Percentiles rank a stretch among this genome's conserved stretches.
Evolutionary conservation across 1,284 basidiomycete species (phyloP).

Genomic region (Trametes polyzona): DNA sequence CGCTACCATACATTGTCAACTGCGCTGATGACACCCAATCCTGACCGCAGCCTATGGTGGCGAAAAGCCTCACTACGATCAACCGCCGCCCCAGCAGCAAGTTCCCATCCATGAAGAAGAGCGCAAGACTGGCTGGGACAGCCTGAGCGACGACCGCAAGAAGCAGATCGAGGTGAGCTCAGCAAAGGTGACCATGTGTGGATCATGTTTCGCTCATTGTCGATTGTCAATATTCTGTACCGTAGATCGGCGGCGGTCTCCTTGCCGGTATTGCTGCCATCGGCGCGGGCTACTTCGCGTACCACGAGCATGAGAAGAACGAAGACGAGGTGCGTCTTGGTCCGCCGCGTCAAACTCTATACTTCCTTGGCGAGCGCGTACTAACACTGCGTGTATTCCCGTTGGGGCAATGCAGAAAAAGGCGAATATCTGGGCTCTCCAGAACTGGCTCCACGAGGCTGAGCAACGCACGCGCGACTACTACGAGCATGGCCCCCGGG

Average conservation of each 20-base stretch:
- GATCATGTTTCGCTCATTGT: neutral
- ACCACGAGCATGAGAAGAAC: conserved; percentile 58
- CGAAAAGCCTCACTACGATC: conserved; percentile 29
- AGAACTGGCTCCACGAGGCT: conserved; percentile 64
- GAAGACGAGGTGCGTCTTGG: conserved; percentile 55
- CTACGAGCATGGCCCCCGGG: conserved; percentile 46
- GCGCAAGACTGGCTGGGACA: conserved; percentile 60
- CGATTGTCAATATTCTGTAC: neutral
- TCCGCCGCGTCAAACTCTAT: neutral
- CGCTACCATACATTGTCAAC: neutral
- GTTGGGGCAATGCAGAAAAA: conserved; percentile 47
- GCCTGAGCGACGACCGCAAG: conserved; percentile 57
- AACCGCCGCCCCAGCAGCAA: conserved; percentile 38
- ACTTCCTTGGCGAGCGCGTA: neutral
- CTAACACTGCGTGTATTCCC: neutral
- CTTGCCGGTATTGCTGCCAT: conserved; percentile 54
- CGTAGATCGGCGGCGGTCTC: conserved; percentile 69
- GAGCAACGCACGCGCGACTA: conserved; percentile 54
- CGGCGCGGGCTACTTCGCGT: conserved; percentile 56
- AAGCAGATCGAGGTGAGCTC: conserved; percentile 58
- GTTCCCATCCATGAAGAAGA: conserved; percentile 49
- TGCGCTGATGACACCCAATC: neutral
- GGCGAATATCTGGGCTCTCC: conserved; percentile 51
- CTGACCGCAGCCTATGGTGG: conserved; percentile 3
- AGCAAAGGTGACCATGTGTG: too few species aligned